phyloP scores from a whole-genome alignment of 140 eudicot genomes.

The Bidens hawaiensis region DNA sequence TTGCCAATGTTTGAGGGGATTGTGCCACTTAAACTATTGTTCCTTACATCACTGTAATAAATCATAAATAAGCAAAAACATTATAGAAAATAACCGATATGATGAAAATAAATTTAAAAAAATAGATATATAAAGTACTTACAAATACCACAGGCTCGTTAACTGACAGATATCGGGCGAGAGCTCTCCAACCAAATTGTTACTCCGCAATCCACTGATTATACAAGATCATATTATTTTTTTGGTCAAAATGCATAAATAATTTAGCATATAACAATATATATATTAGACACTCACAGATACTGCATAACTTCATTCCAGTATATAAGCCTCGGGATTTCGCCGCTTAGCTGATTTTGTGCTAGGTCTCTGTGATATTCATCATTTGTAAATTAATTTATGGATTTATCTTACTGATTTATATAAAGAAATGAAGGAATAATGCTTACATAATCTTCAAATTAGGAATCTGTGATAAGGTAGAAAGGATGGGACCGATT shows the following conservation, averaged over 20 bases:
- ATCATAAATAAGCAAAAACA: neutral
- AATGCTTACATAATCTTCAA: conserved; percentile 70
- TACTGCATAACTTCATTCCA: conserved; percentile 98
- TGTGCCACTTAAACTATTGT: conserved; percentile 68
- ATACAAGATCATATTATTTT: neutral
- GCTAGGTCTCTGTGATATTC: conserved; percentile 68
- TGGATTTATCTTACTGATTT: neutral
- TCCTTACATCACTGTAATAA: conserved; percentile 76
- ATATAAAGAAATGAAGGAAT: neutral
- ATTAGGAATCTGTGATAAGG: conserved; percentile 97
- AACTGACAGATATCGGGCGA: conserved; percentile 96
- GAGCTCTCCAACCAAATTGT: conserved; percentile 73
- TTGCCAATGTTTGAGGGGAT: conserved; percentile 85
- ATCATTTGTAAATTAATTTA: neutral
- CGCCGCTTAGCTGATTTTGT: conserved; percentile 82
- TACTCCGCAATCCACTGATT: conserved; percentile 83
- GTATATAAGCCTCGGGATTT: conserved; percentile 90
- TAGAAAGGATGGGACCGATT: conserved; percentile 92
- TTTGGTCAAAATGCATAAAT: neutral
- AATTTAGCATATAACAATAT: neutral
- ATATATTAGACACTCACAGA: conserved; percentile 49
- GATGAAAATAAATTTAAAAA: neutral
- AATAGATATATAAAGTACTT: conserved; percentile 26
- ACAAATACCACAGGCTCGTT: conserved; percentile 98
- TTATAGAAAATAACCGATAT: neutral